Evolutionary conservation across 2,329 filamentous ascomycete species (phyloP).

Genomic region (Teratosphaeriaceae sp.): DNA sequence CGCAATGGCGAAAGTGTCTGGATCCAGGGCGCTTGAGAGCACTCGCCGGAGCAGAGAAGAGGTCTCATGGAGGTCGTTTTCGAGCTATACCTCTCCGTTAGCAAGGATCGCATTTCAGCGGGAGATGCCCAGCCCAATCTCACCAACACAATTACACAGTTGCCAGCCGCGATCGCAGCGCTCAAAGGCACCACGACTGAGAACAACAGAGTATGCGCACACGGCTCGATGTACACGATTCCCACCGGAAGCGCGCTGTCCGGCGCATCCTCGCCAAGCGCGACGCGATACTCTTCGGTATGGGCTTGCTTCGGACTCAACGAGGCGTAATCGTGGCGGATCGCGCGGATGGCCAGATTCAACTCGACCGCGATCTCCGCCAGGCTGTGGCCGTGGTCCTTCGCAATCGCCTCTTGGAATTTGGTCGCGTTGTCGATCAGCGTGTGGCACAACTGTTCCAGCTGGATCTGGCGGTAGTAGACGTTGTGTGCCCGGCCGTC

Average conservation of each 20-base stretch:
- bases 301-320: slow-evolving; percentile 35
- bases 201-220: slow-evolving; percentile 44
- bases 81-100: too few relatives aligned
- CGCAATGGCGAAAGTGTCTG: slow-evolving; percentile 43
- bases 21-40: slow-evolving; percentile 37
- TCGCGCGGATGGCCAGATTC: slow-evolving; percentile 32
- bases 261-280: slow-evolving; percentile 33
- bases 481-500: slow-evolving; percentile 41
- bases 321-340: slow-evolving; percentile 35
- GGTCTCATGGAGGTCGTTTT: slow-evolving; percentile 34
- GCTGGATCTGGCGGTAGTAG: slow-evolving; percentile 41
- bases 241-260: slow-evolving; percentile 32
- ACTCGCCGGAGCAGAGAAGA: slow-evolving; percentile 33
- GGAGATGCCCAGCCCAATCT: too few relatives aligned
- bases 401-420: slow-evolving; percentile 35
- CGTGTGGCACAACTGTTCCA: slow-evolving; percentile 37
- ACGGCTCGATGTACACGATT: slow-evolving; percentile 44
- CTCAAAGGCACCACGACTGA: slow-evolving; percentile 39
- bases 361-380: slow-evolving; percentile 38
- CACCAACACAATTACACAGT: slow-evolving; percentile 46
- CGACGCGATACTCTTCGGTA: slow-evolving; percentile 38
- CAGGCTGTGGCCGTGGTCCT: slow-evolving; percentile 31
- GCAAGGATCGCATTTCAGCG: too few relatives aligned
- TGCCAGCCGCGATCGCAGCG: slow-evolving; percentile 45
- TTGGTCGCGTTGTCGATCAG: slow-evolving; percentile 31